Evolutionary conservation across 495 filamentous ascomycete species (phyloP).

Genomic region (Hamigera avellanea): DNA sequence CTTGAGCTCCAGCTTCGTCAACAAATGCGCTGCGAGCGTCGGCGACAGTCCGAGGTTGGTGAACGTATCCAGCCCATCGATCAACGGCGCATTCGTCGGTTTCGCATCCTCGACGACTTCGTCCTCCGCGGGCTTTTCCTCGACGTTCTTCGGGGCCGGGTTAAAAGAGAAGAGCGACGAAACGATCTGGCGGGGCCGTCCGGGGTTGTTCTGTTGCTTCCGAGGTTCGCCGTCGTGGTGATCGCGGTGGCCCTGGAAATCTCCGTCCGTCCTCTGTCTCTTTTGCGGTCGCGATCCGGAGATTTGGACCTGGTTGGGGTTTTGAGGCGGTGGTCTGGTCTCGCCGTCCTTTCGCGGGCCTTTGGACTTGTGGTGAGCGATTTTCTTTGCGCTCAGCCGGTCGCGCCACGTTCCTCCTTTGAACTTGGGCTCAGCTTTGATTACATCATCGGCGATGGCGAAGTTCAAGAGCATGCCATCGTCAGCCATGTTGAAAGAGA

Average conservation of each 20-base stretch:
- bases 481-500: constrained; percentile 59
- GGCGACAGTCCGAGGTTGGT: constrained; percentile 68
- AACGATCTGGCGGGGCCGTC: constrained; percentile 47
- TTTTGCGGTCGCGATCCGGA: constrained; percentile 23
- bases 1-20: constrained; percentile 77
- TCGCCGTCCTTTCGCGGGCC: constrained; percentile 5
- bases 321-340: constrained; percentile 11
- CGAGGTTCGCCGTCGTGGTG: constrained; percentile 7
- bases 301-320: constrained; percentile 30
- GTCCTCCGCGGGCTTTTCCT: constrained; percentile 35
- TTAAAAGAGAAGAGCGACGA: constrained; percentile 91
- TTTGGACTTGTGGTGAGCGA: constrained; percentile 40
- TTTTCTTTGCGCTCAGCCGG: constrained; percentile 67
- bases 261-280: constrained; percentile 24
- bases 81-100: constrained; percentile 94
- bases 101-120: constrained; percentile 44
- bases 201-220: constrained; percentile 14
- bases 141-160: constrained; percentile 49
- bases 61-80: constrained; percentile 72
- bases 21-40: constrained; percentile 66
- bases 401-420: constrained; percentile 90
- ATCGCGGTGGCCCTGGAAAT: constrained; percentile 3
- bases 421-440: constrained; percentile 54
- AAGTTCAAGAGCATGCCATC: constrained; percentile 95
- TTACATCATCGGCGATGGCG: constrained; percentile 50